These are phyloP conservation scores for Chrysanthemum makinoi DNA, from an alignment of 129 eudicot genomes.

Conservation along the genomic window DNA sequence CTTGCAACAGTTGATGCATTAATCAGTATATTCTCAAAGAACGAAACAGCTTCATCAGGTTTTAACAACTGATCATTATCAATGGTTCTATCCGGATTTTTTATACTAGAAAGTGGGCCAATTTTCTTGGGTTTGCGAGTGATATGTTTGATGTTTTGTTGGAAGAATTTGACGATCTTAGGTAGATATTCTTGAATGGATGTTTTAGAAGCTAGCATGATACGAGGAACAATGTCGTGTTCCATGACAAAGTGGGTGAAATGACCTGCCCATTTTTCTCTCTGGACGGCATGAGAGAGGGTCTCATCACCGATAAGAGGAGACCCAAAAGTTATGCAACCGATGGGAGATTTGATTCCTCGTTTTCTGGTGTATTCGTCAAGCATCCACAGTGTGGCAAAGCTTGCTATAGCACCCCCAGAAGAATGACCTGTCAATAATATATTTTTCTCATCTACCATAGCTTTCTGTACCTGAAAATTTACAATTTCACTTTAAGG, in stretches of 20 bases:
- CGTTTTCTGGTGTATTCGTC: constrained; percentile 43
- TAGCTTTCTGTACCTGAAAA: constrained; percentile 69
- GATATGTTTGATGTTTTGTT: constrained; percentile 33
- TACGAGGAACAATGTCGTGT: constrained; percentile 71
- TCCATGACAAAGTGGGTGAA: constrained; percentile 64
- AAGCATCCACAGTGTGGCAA: constrained; percentile 73
- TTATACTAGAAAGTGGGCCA: not conserved
- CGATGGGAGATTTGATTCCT: not conserved
- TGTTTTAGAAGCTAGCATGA: constrained; percentile 60
- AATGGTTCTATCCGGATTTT: not conserved
- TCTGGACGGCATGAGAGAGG: constrained; percentile 49
- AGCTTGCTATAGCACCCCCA: constrained; percentile 69
- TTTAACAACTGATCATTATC: constrained; percentile 11
- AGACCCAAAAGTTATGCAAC: constrained; percentile 53
- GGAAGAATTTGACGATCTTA: constrained; percentile 28
- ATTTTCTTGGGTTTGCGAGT: not conserved
- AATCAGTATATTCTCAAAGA: constrained; percentile 45
- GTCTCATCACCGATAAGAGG: constrained; percentile 59
- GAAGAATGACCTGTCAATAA: constrained; percentile 70
- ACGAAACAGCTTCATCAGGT: constrained; percentile 19
- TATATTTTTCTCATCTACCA: constrained; percentile 39
- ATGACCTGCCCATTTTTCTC: constrained; percentile 64
- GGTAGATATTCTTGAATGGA: constrained; percentile 40
- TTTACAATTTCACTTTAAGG: not conserved
- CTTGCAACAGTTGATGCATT: constrained; percentile 55